These are phyloP conservation scores for Linnemannia hyalina DNA, from an alignment of 192 early-diverging fungal species.

Conservation along the genomic window DNA sequence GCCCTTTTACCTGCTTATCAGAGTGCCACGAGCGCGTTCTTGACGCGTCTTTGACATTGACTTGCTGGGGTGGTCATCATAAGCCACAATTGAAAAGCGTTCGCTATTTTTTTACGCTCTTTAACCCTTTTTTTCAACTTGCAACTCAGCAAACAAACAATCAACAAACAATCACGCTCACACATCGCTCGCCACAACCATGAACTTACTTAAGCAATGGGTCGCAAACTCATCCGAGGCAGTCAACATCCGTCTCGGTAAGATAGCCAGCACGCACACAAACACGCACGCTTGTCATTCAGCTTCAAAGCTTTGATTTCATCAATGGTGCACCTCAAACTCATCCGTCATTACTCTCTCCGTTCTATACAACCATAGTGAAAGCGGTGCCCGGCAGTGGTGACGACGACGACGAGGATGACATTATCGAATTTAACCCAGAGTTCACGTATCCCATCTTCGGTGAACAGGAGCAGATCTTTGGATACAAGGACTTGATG, in stretches of 20 bases:
- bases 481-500: conserved; percentile 88
- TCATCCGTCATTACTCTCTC: not conserved
- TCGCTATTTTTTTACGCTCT: not conserved
- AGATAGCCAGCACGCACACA: no score
- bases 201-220: conserved; percentile 54
- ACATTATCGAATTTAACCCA: conserved; percentile 77
- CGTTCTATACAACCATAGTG: conserved; percentile 13
- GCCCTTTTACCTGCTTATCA: not conserved
- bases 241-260: conserved; percentile 52
- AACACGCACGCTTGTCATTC: not conserved
- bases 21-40: not conserved
- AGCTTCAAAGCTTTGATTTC: not conserved
- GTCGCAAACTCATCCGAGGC: conserved; percentile 51
- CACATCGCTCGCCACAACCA: not conserved
- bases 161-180: not conserved
- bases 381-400: conserved; percentile 24
- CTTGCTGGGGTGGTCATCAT: not conserved
- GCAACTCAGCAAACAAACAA: not conserved
- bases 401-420: conserved; percentile 56
- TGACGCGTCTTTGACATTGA: not conserved
- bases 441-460: conserved; percentile 91
- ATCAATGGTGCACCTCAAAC: not conserved
- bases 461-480: conserved; percentile 88
- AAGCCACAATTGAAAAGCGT: not conserved
- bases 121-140: not conserved